These are phyloP conservation scores for Neurospora africana DNA, from an alignment of 495 filamentous ascomycete genomes.

Conservation along the genomic window DNA sequence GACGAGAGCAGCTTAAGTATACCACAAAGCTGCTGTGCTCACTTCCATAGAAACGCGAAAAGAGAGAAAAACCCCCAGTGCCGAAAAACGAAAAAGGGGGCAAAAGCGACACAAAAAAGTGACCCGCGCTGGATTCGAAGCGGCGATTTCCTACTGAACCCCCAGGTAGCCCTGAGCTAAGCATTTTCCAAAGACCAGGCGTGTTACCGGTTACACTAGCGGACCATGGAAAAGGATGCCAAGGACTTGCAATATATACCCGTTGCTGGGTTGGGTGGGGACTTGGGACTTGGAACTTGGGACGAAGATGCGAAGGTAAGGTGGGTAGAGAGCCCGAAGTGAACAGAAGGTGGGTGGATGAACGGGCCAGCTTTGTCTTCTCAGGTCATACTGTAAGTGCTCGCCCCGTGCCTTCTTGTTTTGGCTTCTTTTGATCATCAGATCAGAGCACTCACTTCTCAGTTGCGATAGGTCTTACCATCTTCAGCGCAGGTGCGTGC, in stretches of 20 bases:
- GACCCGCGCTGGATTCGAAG: neutral
- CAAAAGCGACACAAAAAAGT: neutral
- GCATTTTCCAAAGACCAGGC: neutral
- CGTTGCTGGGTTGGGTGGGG: neutral
- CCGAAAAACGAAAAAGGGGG: neutral
- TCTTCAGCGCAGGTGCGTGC: neutral
- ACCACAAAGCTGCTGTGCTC: too few species aligned
- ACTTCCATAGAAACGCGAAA: too few species aligned
- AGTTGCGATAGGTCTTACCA: neutral
- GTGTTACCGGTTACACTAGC: neutral
- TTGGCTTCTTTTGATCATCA: neutral
- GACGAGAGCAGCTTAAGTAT: too few species aligned
- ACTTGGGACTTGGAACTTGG: neutral
- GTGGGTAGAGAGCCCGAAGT: neutral
- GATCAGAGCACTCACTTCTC: neutral
- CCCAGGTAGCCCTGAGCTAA: neutral
- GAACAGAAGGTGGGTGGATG: too few species aligned
- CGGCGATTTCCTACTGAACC: neutral
- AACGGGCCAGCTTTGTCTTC: too few species aligned
- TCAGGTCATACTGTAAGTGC: too few species aligned
- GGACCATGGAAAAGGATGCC: neutral
- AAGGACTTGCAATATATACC: neutral
- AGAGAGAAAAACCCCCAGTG: neutral
- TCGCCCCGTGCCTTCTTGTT: too few species aligned
- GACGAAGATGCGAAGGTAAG: neutral